A percentile compares a stretch with the other conserved stretches of the same genome.
These are phyloP conservation scores for Cutaneotrichosporon sp. DNA, from an alignment of 1,284 basidiomycete genomes.

Conservation along the genomic window DNA sequence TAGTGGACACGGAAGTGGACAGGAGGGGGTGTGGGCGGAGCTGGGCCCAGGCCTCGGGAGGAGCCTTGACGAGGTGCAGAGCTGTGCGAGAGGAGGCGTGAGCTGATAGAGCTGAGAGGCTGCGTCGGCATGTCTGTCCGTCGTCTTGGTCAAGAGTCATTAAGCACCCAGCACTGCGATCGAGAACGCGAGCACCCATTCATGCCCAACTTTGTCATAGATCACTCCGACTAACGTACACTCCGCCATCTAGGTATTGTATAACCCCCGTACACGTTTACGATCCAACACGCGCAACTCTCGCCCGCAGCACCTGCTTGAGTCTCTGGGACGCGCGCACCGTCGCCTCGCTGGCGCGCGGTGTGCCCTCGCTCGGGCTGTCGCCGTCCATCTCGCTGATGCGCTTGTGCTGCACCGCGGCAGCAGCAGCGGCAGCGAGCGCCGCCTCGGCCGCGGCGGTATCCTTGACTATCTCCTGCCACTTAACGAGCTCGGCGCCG, in stretches of 20 bases:
- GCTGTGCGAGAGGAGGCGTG: too few relatives aligned
- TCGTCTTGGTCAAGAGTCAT: too few relatives aligned
- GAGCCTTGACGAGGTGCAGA: too few relatives aligned
- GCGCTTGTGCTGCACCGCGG: neutral
- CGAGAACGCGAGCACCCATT: neutral
- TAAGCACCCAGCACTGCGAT: too few relatives aligned
- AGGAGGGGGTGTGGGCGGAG: too few relatives aligned
- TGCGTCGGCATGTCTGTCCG: too few relatives aligned
- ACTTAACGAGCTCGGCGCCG: neutral
- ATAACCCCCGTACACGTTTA: neutral
- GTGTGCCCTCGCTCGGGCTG: neutral
- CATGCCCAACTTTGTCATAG: neutral
- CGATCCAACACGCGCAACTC: neutral
- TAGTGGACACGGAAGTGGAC: too few relatives aligned
- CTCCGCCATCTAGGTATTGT: too few relatives aligned
- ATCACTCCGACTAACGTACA: neutral
- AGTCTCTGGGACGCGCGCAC: neutral
- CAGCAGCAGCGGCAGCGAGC: neutral
- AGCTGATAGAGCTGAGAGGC: too few relatives aligned
- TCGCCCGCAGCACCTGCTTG: neutral
- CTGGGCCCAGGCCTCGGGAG: too few relatives aligned
- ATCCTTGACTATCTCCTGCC: slow-evolving; percentile 10
- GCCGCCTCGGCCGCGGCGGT: slow-evolving; percentile 3
- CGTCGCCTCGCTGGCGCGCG: slow-evolving; percentile 2
- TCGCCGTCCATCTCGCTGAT: neutral